A percentile compares a stretch with the other conserved stretches of the same genome.
phyloP scores from a whole-genome alignment of 2,329 filamentous ascomycete genomes.

The Zopfia rhizophila region DNA sequence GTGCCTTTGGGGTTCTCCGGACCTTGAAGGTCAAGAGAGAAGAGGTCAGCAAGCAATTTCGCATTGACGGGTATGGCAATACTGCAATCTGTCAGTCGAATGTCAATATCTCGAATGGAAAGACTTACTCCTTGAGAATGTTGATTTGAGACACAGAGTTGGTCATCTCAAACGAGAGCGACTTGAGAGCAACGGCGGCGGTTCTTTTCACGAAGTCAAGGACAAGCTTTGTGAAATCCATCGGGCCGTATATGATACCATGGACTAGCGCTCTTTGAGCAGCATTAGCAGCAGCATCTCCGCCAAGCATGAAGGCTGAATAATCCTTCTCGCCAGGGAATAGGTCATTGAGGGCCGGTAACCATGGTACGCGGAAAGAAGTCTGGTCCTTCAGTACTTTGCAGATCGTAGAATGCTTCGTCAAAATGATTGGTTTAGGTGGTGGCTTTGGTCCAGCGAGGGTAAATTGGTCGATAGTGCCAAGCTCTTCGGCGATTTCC shows the following conservation, averaged over 20 bases:
- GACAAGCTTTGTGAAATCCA: conserved; percentile 13
- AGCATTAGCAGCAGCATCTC: conserved; percentile 13
- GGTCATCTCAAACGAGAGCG: conserved; percentile 3
- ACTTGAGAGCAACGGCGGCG: conserved; percentile 1
- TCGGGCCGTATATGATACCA: conserved; percentile 12
- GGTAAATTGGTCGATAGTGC: conserved; percentile 14
- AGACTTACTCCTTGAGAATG: conserved; percentile 17
- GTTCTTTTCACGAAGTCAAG: not conserved
- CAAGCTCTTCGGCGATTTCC: conserved; percentile 10
- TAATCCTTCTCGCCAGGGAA: conserved; percentile 23
- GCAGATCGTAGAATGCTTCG: conserved; percentile 7
- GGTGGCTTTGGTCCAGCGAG: conserved; percentile 3
- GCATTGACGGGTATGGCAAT: conserved; percentile 35
- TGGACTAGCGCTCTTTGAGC: conserved; percentile 13
- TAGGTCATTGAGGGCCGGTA: conserved; percentile 11
- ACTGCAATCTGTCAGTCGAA: conserved; percentile 2
- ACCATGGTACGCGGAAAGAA: conserved; percentile 18
- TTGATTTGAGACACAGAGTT: conserved; percentile 11
- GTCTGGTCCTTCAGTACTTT: conserved; percentile 14
- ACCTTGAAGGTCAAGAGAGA: conserved; percentile 25
- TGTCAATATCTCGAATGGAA: conserved; percentile 1
- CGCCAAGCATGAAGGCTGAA: conserved; percentile 18
- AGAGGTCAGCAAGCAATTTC: conserved; percentile 32
- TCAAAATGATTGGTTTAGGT: not conserved
- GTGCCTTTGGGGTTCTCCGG: conserved; percentile 35